These are phyloP conservation scores for Mycena epipterygia DNA, from an alignment of 768 basidiomycete species.

Conservation along the genomic window DNA sequence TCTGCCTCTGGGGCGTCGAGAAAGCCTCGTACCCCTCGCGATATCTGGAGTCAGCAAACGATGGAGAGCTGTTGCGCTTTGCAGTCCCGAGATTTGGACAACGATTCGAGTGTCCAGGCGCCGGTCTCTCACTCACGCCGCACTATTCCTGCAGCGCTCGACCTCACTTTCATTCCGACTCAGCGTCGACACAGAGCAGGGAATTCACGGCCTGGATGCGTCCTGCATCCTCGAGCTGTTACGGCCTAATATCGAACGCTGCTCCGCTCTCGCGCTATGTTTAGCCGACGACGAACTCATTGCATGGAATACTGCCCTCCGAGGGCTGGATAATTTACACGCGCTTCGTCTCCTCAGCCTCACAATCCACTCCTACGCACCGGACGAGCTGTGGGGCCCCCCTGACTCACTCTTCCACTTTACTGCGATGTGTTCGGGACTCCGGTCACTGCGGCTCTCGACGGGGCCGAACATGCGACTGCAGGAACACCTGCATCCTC, in stretches of 20 bases:
- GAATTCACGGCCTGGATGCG: neutral
- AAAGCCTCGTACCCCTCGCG: neutral
- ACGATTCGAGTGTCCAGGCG: neutral
- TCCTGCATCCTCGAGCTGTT: neutral
- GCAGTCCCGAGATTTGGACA: conserved; percentile 11
- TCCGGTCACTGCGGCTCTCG: neutral
- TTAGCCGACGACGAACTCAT: neutral
- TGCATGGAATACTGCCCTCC: neutral
- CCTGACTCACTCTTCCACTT: neutral
- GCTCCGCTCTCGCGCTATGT: conserved; percentile 8
- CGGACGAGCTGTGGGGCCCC: conserved; percentile 17
- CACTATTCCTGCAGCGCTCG: neutral
- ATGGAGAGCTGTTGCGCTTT: conserved; percentile 4
- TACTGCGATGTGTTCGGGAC: neutral
- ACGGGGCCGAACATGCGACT: neutral
- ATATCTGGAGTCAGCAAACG: neutral
- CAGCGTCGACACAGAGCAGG: neutral
- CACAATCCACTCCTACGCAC: conserved; percentile 1
- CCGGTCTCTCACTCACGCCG: neutral
- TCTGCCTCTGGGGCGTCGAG: neutral
- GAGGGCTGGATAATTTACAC: no score
- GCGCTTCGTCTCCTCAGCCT: neutral
- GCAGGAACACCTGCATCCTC: neutral
- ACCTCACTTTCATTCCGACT: neutral
- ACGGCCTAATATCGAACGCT: neutral